Evolutionary conservation across 148 eudicot species (phyloP).

Genomic region (Drosera capensis): DNA sequence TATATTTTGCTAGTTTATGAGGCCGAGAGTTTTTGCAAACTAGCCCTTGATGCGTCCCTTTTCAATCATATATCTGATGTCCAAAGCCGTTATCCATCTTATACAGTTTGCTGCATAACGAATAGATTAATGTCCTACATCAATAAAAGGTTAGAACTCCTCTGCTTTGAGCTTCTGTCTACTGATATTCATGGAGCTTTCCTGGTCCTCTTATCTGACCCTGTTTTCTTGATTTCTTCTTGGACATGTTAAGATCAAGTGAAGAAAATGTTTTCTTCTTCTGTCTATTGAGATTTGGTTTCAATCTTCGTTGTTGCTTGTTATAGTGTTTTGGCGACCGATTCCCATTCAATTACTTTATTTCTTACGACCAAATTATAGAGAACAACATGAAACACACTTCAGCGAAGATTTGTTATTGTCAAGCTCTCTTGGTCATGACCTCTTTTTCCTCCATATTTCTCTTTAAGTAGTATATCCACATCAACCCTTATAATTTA

Average conservation of each 20-base stretch:
- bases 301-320: too few species aligned
- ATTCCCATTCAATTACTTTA: too few species aligned
- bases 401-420: neutral
- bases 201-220: neutral
- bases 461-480: too few species aligned
- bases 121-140: slow-evolving; percentile 72
- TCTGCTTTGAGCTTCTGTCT: neutral
- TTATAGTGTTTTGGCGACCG: too few species aligned
- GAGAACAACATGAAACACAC: neutral
- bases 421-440: too few species aligned
- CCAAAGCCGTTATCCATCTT: slow-evolving; percentile 53
- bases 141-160: slow-evolving; percentile 50
- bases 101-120: slow-evolving; percentile 70
- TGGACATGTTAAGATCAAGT: too few species aligned
- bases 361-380: neutral
- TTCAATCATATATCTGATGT: slow-evolving; percentile 43
- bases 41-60: slow-evolving; percentile 42
- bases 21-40: slow-evolving; percentile 83
- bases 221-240: neutral
- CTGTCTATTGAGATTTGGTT: too few species aligned
- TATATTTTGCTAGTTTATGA: slow-evolving; percentile 60
- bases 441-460: too few species aligned
- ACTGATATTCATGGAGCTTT: too few species aligned
- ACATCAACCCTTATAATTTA: too few species aligned
- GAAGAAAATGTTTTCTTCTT: too few species aligned